Conservation (phyloP, 371 early-diverging fungal genomes). For the Haplosporangium sp. region DNA sequence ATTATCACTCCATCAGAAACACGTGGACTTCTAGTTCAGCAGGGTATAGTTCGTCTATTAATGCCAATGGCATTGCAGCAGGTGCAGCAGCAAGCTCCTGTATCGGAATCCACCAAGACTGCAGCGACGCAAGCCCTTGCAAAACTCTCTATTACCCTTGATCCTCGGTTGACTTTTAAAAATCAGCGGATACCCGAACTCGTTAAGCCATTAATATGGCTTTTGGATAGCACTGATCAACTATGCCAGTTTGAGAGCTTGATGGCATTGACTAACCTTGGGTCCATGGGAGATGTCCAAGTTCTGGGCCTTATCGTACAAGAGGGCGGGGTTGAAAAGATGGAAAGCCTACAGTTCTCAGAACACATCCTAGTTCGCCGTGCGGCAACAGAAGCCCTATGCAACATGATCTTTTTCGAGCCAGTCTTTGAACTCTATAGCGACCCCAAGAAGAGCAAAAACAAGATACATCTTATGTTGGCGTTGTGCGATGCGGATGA, state of each 20-base stretch:
- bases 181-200: slow-evolving; percentile 71
- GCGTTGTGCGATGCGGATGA: slow-evolving; percentile 92
- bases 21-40: slow-evolving; percentile 87
- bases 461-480: slow-evolving; percentile 79
- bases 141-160: slow-evolving; percentile 89
- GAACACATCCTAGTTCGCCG: slow-evolving; percentile 86
- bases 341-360: slow-evolving; percentile 86
- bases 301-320: slow-evolving; percentile 62
- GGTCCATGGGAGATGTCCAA: slow-evolving; percentile 67
- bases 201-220: slow-evolving; percentile 69
- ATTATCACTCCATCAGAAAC: slow-evolving; percentile 76
- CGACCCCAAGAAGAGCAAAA: slow-evolving; percentile 58
- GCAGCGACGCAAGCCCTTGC: slow-evolving; percentile 89
- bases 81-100: slow-evolving; percentile 6
- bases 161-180: slow-evolving; percentile 88
- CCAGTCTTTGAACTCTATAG: slow-evolving; percentile 84
- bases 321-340: slow-evolving; percentile 71
- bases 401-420: slow-evolving; percentile 92
- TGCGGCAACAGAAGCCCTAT: slow-evolving; percentile 92
- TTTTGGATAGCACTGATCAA: slow-evolving; percentile 67
- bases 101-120: slow-evolving; percentile 33
- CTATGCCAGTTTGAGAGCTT: slow-evolving; percentile 91
- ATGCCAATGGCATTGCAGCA: slow-evolving; percentile 61
- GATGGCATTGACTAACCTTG: slow-evolving; percentile 94
- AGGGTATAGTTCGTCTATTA: slow-evolving; percentile 80